These are phyloP conservation scores for Oenanthe javanica DNA, from an alignment of 140 eudicot species.

Conservation along the genomic window DNA sequence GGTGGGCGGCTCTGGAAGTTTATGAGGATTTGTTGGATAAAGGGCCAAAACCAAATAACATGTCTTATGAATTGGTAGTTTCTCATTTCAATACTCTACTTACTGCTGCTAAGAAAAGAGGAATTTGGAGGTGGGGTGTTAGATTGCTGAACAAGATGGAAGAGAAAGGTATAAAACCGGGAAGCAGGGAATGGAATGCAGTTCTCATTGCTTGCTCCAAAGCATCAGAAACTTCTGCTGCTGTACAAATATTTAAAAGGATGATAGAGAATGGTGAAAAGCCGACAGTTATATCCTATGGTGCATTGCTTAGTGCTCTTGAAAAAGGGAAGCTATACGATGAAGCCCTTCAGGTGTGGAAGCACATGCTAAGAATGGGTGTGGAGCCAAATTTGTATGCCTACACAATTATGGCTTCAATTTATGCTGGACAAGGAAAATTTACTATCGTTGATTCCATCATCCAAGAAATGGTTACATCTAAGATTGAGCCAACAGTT, in stretches of 20 bases:
- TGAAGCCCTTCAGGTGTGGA: constrained; percentile 70
- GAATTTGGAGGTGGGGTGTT: constrained; percentile 92
- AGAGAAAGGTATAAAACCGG: constrained; percentile 78
- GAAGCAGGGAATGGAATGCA: constrained; percentile 82
- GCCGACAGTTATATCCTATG: constrained; percentile 80
- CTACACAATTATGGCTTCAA: constrained; percentile 88
- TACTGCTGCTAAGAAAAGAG: constrained; percentile 62
- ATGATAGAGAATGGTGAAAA: constrained; percentile 84
- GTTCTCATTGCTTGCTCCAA: constrained; percentile 93
- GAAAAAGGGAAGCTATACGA: constrained; percentile 78
- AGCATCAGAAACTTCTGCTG: constrained; percentile 76
- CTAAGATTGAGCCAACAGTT: constrained; percentile 46
- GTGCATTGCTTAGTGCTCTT: constrained; percentile 83
- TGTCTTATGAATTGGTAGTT: constrained; percentile 78
- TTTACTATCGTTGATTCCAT: constrained; percentile 50
- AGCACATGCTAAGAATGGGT: constrained; percentile 69
- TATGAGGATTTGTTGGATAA: constrained; percentile 80
- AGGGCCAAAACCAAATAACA: constrained; percentile 86
- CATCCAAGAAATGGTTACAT: constrained; percentile 55
- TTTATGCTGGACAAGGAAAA: constrained; percentile 64
- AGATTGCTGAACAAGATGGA: constrained; percentile 82
- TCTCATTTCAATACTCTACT: constrained; percentile 77
- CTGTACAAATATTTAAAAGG: constrained; percentile 62
- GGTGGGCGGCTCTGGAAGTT: constrained; percentile 98
- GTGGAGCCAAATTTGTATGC: constrained; percentile 71